Conservation (phyloP, 2,329 filamentous ascomycete species). For the Huntiella decipiens region DNA sequence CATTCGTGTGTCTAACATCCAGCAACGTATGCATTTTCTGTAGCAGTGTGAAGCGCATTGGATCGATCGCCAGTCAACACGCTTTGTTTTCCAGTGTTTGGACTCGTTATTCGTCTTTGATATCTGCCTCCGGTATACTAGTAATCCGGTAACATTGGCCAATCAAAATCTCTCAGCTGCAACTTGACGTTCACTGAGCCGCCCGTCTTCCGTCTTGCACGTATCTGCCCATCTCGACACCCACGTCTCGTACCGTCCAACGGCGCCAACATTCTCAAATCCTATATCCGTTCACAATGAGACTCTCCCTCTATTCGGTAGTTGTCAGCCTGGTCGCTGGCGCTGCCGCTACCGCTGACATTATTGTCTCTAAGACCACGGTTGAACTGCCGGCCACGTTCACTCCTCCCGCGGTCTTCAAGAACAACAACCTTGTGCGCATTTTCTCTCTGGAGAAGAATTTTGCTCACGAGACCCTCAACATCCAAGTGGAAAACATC, state of each 20-base stretch:
- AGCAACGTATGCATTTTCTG: conserved; percentile 17
- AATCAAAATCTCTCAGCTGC: neutral
- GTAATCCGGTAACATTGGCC: no score
- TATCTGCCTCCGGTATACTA: no score
- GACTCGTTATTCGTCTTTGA: conserved; percentile 9
- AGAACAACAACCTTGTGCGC: conserved; percentile 81
- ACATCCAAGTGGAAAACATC: conserved; percentile 84
- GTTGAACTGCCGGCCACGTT: conserved; percentile 46
- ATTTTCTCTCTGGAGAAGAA: conserved; percentile 84
- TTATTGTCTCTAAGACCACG: conserved; percentile 32
- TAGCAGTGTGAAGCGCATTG: conserved; percentile 7
- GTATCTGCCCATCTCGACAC: conserved; percentile 3
- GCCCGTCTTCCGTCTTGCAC: neutral
- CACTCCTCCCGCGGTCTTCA: conserved; percentile 65
- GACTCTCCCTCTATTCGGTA: conserved; percentile 33
- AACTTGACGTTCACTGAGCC: neutral
- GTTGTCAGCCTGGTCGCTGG: conserved; percentile 35
- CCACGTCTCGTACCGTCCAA: neutral
- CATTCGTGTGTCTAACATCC: conserved; percentile 12
- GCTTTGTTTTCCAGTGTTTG: conserved; percentile 9
- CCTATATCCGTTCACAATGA: conserved; percentile 17
- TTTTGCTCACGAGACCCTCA: conserved; percentile 76
- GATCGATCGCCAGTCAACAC: conserved; percentile 1
- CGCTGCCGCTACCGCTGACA: conserved; percentile 22
- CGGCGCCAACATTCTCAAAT: neutral